phyloP scores from a whole-genome alignment of 352 stramenopile genomes.

The Hyaloperonospora arabidopsidis region DNA sequence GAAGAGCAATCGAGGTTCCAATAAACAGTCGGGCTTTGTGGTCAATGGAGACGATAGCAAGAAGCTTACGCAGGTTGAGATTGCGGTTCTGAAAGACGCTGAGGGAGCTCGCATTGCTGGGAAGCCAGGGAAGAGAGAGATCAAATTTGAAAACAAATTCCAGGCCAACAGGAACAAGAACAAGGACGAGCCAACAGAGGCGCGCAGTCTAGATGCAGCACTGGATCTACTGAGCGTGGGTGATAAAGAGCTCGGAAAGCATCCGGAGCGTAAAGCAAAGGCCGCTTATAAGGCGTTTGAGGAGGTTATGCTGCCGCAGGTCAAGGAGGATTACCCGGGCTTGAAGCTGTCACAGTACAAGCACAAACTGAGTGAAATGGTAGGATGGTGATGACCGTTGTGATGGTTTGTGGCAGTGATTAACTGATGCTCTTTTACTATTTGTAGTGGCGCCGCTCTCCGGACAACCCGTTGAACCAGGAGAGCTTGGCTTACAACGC shows the following conservation, averaged over 20 bases:
- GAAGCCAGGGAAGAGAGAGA: conserved; percentile 45
- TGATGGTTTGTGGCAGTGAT: conserved; percentile 5
- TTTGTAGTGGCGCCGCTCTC: conserved; percentile 64
- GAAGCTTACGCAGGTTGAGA: conserved; percentile 55
- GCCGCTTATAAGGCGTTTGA: conserved; percentile 77
- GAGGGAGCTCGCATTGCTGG: conserved; percentile 31
- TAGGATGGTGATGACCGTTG: conserved; percentile 20
- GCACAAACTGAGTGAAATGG: conserved; percentile 66
- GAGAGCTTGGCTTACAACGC: conserved; percentile 65
- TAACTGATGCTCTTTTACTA: conserved; percentile 5
- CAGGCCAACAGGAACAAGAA: conserved; percentile 55
- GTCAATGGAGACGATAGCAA: conserved; percentile 17
- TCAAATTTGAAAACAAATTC: conserved; percentile 54
- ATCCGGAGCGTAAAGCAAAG: conserved; percentile 66
- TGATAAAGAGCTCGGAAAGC: conserved; percentile 48
- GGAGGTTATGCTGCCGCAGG: conserved; percentile 57
- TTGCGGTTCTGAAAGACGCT: conserved; percentile 37
- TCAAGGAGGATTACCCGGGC: conserved; percentile 61
- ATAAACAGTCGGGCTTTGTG: conserved; percentile 25
- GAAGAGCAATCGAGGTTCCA: conserved; percentile 59
- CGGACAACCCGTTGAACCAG: conserved; percentile 74
- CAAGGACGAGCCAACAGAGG: conserved; percentile 34
- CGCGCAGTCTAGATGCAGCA: conserved; percentile 56
- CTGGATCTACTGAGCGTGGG: conserved; percentile 45
- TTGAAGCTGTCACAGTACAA: conserved; percentile 83